Evolutionary conservation across 1,139 yeast species (phyloP), one percentile per base, ranked within the genome.

Genomic region (Candida sojae): DNA sequence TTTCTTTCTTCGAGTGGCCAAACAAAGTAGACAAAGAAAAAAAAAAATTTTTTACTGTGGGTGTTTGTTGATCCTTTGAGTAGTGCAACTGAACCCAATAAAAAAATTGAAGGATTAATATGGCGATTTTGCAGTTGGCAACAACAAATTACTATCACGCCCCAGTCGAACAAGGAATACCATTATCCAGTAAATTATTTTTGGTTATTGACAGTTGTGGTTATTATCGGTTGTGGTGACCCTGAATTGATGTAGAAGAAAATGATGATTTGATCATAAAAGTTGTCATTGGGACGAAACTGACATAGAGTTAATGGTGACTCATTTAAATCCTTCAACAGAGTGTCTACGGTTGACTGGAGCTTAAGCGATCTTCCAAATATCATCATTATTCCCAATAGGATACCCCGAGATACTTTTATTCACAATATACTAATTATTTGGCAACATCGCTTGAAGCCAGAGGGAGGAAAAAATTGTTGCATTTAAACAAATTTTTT

Each of bases 1-100:
- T 17, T 17, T 17, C 21, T 35, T 21, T 25, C 28, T 9, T 17
- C 12, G 37, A 39, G 42, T 40, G 43, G 38, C 43, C 38, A 41
- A 41, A 41, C 26, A 2, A 17, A 17, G 21, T 17, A 17, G 21
- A 17, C 21, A 17, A 29, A 39, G 8, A 31, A 12, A 31, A 26
- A 33, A 40, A 40, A 39, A 40, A 30, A 10, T 35, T 35, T 35
- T 23, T 35, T 35, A 36, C n/a, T 17, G n/a, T 36, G 21, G 21
- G 13, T 23, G n/a, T 11, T 36, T 36, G 39, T 36, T 36, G 39
- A 36, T 36, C 30, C 25, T 4, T 29, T 9, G 6, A 31, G 39
- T 36, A 36, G 39, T 36, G 39, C 39, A 25, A 13, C 39, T 6
- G 10, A 7, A 11, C 21, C 12, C 39, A 17, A 17, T 17, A 17